A percentile compares a stretch with the other conserved stretches of the same genome.
These are phyloP conservation scores for Helianthus tuberosus DNA, from an alignment of 129 eudicot species.

Conservation along the genomic window DNA sequence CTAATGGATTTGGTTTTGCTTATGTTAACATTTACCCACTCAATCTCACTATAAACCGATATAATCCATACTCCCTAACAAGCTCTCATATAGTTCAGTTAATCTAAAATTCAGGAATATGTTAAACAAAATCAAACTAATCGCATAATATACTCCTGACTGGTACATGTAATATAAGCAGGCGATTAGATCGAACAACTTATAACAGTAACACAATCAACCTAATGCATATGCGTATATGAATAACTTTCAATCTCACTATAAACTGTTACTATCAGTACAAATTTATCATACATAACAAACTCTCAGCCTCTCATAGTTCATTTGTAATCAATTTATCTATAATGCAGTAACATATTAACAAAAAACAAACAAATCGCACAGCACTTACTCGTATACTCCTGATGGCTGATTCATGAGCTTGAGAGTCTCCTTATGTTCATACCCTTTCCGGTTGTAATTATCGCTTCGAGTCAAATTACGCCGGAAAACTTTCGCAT, in stretches of 20 bases:
- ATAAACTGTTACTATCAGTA: too few relatives aligned
- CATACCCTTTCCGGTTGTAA: slow-evolving; percentile 70
- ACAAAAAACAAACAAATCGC: not conserved
- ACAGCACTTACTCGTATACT: slow-evolving; percentile 60
- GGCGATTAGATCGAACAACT: too few relatives aligned
- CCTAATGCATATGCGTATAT: too few relatives aligned
- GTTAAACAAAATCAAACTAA: not conserved
- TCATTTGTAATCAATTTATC: not conserved
- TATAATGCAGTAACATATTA: not conserved
- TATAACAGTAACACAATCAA: too few relatives aligned
- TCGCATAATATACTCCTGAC: slow-evolving; percentile 44
- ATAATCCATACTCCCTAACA: not conserved
- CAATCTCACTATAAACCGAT: not conserved
- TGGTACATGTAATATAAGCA: too few relatives aligned
- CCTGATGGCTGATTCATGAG: slow-evolving; percentile 68
- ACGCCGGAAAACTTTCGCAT: slow-evolving; percentile 61
- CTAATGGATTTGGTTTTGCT: too few relatives aligned
- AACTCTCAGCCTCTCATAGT: too few relatives aligned
- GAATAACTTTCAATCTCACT: too few relatives aligned
- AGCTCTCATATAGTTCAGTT: not conserved
- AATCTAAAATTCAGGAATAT: not conserved
- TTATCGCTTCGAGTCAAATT: slow-evolving; percentile 66
- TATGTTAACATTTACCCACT: too few relatives aligned
- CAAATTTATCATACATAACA: too few relatives aligned
- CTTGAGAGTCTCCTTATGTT: slow-evolving; percentile 63